These are phyloP conservation scores for Sutorius australiensis DNA, from an alignment of 768 basidiomycete genomes.

Conservation along the genomic window DNA sequence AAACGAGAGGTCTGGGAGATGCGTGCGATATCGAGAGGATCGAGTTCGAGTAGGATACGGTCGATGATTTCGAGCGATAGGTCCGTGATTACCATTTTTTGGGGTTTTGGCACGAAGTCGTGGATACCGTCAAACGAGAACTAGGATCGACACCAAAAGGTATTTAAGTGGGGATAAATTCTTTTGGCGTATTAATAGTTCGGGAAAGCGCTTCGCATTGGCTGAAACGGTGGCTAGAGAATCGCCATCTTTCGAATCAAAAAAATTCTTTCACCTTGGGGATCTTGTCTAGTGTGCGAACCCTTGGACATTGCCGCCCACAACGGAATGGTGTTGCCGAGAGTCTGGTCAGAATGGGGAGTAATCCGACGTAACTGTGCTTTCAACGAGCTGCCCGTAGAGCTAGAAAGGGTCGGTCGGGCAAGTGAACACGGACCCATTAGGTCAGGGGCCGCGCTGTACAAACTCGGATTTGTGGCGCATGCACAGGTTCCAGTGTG, in stretches of 20 bases:
- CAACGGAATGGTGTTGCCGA: slow-evolving; percentile 4
- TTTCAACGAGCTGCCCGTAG: not conserved
- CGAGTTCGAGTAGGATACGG: slow-evolving; percentile 49
- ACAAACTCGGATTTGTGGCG: slow-evolving; percentile 1
- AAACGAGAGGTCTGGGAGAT: slow-evolving; percentile 48
- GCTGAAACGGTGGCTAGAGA: slow-evolving; percentile 18
- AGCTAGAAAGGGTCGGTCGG: not conserved
- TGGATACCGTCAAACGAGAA: not conserved
- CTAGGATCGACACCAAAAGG: not conserved
- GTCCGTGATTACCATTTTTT: slow-evolving; percentile 25
- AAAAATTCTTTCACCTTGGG: slow-evolving; percentile 29
- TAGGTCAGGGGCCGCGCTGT: slow-evolving; percentile 3
- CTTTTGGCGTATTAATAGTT: slow-evolving; percentile 8
- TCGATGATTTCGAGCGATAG: slow-evolving; percentile 62
- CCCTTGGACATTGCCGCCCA: not conserved
- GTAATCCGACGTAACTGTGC: not conserved
- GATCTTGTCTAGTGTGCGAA: not conserved
- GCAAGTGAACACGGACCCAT: not conserved
- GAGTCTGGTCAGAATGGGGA: not conserved
- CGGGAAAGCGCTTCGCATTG: not conserved
- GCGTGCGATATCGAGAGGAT: slow-evolving; percentile 57
- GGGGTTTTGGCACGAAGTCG: not conserved
- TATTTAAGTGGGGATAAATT: not conserved
- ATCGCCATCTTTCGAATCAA: slow-evolving; percentile 15
- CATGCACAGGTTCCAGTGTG: not conserved